Percentiles rank a stretch among this genome's conserved stretches.
These are phyloP conservation scores for Notholithocarpus densiflorus DNA, from an alignment of 306 rosid species.

Conservation along the genomic window DNA sequence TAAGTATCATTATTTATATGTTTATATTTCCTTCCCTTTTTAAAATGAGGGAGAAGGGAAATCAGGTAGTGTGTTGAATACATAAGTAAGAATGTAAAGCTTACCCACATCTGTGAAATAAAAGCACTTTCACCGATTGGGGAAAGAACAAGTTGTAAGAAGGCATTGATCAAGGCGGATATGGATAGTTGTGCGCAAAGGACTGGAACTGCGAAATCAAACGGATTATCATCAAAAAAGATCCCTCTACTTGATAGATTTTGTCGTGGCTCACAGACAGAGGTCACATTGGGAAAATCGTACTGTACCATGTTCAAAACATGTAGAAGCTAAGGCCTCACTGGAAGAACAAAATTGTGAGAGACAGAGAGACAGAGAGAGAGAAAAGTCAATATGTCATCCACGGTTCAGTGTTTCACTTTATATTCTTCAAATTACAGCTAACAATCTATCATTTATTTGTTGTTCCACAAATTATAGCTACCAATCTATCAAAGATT, in stretches of 20 bases:
- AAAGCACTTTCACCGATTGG: conserved; percentile 48
- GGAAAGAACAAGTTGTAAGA: conserved; percentile 33
- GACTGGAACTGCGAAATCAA: conserved; percentile 13
- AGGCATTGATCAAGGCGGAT: conserved; percentile 18
- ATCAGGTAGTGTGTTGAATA: background rate
- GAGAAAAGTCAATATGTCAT: background rate
- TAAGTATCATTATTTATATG: too few species aligned
- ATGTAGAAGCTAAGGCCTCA: background rate
- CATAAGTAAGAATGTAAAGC: background rate
- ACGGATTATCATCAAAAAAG: conserved; percentile 39
- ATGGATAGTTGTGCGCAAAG: conserved; percentile 36
- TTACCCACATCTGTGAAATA: conserved; percentile 54
- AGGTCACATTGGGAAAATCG: background rate
- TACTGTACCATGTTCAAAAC: background rate
- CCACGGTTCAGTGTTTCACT: too few species aligned
- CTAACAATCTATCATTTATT: too few species aligned
- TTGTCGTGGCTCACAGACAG: conserved; percentile 22
- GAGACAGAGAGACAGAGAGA: background rate
- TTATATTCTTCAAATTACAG: too few species aligned
- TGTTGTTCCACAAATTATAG: too few species aligned
- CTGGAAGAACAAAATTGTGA: background rate
- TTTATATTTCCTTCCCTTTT: too few species aligned
- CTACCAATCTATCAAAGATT: too few species aligned
- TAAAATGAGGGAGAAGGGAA: background rate
- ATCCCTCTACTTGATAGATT: conserved; percentile 28